Percentiles rank a stretch among this genome's conserved stretches.
phyloP scores from a whole-genome alignment of 768 basidiomycete genomes.

The Nidularia sp. region DNA sequence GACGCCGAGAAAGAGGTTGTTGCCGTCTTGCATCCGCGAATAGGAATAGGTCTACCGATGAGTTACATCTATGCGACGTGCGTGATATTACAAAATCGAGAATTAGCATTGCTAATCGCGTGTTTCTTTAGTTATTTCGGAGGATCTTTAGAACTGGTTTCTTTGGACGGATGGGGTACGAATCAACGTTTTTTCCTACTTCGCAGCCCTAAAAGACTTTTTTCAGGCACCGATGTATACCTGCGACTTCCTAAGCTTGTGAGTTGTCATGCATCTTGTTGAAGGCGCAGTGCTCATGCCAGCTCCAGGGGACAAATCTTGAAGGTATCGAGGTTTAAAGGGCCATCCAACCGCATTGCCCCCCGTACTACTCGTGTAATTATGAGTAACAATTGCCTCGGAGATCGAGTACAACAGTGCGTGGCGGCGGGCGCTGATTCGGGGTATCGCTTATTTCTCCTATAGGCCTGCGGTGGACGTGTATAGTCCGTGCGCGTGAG shows the following conservation, averaged over 20 bases:
- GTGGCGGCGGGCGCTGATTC: too few species aligned
- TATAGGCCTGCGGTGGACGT: too few species aligned
- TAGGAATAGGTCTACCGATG: constrained; percentile 86
- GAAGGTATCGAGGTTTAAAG: constrained; percentile 75
- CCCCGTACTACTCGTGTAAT: background rate
- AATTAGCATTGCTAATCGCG: background rate
- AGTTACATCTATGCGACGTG: constrained; percentile 85
- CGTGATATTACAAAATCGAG: constrained; percentile 8
- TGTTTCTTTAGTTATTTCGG: constrained; percentile 64
- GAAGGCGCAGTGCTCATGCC: background rate
- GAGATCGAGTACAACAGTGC: too few species aligned
- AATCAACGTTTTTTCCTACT: constrained; percentile 3
- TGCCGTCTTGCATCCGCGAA: constrained; percentile 53
- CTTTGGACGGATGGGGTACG: constrained; percentile 82
- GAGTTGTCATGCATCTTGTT: constrained; percentile 16
- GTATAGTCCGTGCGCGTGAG: too few species aligned
- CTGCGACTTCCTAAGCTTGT: constrained; percentile 78
- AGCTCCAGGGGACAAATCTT: constrained; percentile 70
- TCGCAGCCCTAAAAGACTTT: constrained; percentile 1
- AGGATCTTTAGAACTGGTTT: constrained; percentile 73
- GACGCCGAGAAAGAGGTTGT: constrained; percentile 37
- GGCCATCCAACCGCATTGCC: background rate
- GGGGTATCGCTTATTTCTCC: too few species aligned
- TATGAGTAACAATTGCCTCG: too few species aligned
- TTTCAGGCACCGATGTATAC: constrained; percentile 76